Conservation (phyloP, 192 early-diverging fungal genomes). For the Coemansia sp. region DNA sequence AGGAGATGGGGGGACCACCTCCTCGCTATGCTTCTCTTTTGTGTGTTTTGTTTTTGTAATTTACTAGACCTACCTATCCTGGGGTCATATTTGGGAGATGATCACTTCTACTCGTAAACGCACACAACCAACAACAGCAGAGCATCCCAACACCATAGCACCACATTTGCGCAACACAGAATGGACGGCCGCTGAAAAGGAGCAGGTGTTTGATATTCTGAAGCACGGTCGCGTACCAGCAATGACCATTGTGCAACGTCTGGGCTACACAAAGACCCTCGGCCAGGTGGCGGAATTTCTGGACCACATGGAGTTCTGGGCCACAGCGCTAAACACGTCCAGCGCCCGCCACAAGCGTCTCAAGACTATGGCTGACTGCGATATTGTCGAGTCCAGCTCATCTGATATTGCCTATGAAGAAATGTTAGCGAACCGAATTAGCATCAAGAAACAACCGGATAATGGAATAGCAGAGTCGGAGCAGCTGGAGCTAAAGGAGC, state of each 20-base stretch:
- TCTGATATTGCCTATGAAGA: background rate
- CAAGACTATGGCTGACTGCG: background rate
- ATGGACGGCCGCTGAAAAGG: conserved; percentile 43
- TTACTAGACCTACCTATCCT: too few species aligned
- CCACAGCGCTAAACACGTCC: conserved; percentile 1
- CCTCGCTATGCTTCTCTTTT: too few species aligned
- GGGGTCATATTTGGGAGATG: too few species aligned
- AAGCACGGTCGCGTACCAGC: conserved; percentile 22
- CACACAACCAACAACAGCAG: background rate
- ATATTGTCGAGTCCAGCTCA: background rate
- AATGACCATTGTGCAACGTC: conserved; percentile 11
- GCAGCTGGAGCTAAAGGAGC: too few species aligned
- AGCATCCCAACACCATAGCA: too few species aligned
- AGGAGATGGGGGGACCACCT: too few species aligned
- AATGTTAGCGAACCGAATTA: background rate
- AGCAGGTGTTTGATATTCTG: conserved; percentile 19
- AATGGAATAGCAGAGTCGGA: too few species aligned
- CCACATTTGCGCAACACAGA: background rate
- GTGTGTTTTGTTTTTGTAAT: too few species aligned
- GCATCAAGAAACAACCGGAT: too few species aligned
- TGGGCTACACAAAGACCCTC: conserved; percentile 39
- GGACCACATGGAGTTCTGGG: conserved; percentile 35
- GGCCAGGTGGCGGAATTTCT: conserved; percentile 48
- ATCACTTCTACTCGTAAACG: background rate
- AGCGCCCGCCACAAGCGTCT: background rate